phyloP scores from a whole-genome alignment of 768 basidiomycete species.

The Tylopilus intermedius region DNA sequence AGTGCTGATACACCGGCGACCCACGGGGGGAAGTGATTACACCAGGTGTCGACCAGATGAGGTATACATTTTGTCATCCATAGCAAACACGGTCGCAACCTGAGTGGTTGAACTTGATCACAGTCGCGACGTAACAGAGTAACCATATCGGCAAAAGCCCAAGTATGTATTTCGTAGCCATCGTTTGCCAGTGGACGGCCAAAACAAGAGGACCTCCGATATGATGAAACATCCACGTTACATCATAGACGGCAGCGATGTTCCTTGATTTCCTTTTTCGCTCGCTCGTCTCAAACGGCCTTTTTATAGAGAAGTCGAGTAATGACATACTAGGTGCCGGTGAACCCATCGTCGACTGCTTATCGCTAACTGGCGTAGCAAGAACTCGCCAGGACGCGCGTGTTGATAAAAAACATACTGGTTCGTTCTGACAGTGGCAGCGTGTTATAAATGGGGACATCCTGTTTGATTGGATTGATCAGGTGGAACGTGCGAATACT shows the following conservation, averaged over 20 bases:
- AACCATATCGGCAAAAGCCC: background rate
- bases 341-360: no score
- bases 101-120: background rate
- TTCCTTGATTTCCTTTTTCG: background rate
- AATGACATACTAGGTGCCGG: background rate
- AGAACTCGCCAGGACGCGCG: no score
- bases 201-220: no score
- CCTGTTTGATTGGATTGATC: no score
- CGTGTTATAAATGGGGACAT: no score
- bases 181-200: no score
- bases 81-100: background rate
- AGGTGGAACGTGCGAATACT: no score
- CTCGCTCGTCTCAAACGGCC: constrained; percentile 2
- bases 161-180: no score
- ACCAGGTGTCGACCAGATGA: background rate
- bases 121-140: background rate
- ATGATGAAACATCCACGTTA: background rate
- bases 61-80: background rate
- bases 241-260: no score
- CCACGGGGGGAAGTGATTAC: background rate
- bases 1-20: background rate
- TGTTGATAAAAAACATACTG: no score
- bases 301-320: background rate
- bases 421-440: no score
- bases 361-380: no score